Evolutionary conservation across 2,329 filamentous ascomycete genomes (phyloP).

Genomic region (Fusarium sublunatum): DNA sequence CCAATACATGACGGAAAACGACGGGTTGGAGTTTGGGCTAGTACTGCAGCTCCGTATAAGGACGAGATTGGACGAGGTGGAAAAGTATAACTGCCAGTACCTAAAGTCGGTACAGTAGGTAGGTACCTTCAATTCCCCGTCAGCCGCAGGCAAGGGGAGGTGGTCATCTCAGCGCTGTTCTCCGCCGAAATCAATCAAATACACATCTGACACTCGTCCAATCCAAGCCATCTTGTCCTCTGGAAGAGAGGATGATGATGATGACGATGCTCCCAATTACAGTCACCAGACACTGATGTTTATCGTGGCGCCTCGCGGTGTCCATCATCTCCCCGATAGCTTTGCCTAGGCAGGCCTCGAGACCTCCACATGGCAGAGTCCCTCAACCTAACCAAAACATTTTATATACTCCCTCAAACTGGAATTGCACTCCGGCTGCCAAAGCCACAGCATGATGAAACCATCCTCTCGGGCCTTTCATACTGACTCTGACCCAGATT

Average conservation of each 20-base stretch:
- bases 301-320: no score
- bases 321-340: background rate
- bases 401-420: constrained; percentile 6
- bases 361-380: background rate
- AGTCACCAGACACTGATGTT: no score
- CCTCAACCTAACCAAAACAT: constrained; percentile 7
- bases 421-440: background rate
- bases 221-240: constrained; percentile 1
- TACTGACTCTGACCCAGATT: constrained; percentile 2
- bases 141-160: constrained; percentile 18
- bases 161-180: constrained; percentile 22
- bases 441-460: constrained; percentile 10
- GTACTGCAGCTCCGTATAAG: constrained; percentile 3
- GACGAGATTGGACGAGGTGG: constrained; percentile 14
- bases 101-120: background rate
- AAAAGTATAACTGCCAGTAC: constrained; percentile 29
- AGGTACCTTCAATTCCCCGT: constrained; percentile 5
- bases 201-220: background rate
- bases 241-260: no score
- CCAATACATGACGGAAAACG: constrained; percentile 3
- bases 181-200: constrained; percentile 22
- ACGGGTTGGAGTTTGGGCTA: constrained; percentile 2
- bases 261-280: no score
- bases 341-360: background rate
- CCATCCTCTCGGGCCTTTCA: constrained; percentile 5